A percentile compares a stretch with the other conserved stretches of the same genome.
Evolutionary conservation across 495 filamentous ascomycete genomes (phyloP).

Genomic region (Patellaria atrata): DNA sequence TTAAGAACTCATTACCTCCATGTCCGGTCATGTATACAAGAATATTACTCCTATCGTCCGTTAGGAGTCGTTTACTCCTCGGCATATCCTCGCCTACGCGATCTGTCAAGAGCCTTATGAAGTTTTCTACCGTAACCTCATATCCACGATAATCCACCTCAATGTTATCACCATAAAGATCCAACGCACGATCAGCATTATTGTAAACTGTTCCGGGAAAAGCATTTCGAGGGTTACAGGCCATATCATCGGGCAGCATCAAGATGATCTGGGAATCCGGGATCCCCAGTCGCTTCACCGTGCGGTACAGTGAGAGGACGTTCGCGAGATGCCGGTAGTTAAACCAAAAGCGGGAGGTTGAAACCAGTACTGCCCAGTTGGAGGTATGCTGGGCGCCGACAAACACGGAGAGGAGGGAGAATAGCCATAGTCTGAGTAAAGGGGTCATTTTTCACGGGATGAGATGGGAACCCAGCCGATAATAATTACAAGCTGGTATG

Average conservation of each 20-base stretch:
- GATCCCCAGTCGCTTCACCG: conserved; percentile 94
- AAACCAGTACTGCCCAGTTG: conserved; percentile 97
- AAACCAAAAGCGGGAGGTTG: conserved; percentile 99
- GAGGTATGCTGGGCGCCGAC: conserved; percentile 72
- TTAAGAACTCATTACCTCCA: conserved; percentile 95
- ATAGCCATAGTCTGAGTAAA: conserved; percentile 24
- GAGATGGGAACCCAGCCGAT: too few relatives aligned
- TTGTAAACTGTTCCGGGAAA: conserved; percentile 98
- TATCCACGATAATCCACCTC: conserved; percentile 98
- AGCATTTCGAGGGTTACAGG: conserved; percentile 94
- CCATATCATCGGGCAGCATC: conserved; percentile 99
- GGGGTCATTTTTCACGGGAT: too few relatives aligned
- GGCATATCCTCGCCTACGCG: conserved; percentile 87
- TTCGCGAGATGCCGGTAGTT: conserved; percentile 98
- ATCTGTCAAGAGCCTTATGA: conserved; percentile 89
- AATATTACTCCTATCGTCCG: conserved; percentile 89
- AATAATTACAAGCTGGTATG: too few relatives aligned
- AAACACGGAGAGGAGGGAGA: conserved; percentile 32
- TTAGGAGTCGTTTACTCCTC: conserved; percentile 77
- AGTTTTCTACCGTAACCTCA: conserved; percentile 97
- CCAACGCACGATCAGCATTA: conserved; percentile 87
- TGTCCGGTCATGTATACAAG: conserved; percentile 99
- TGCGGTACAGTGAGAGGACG: conserved; percentile 93
- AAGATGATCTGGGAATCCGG: conserved; percentile 98
- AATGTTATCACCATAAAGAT: conserved; percentile 96